Conservation (phyloP, 139 green algal species). For the Chlamydomonas sphaeroides region DNA sequence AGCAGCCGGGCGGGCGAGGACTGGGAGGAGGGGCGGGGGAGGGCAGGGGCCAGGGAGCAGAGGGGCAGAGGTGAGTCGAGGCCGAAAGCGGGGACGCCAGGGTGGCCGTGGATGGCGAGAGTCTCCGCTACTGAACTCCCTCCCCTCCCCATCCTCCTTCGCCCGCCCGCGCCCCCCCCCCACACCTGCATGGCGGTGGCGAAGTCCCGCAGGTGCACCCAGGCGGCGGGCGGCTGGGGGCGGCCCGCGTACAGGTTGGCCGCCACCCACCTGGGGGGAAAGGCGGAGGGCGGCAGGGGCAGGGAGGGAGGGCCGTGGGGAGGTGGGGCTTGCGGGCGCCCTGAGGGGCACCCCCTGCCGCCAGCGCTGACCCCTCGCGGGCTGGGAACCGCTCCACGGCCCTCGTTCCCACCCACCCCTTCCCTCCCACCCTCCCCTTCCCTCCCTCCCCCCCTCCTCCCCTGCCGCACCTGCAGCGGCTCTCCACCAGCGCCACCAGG, state of each 20-base stretch:
- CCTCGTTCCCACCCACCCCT: not conserved
- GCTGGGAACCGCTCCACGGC: too few relatives aligned
- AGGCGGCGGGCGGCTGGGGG: not conserved
- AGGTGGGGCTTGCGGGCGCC: not conserved
- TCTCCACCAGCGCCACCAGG: constrained; percentile 28
- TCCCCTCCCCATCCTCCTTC: not conserved
- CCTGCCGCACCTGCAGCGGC: constrained; percentile 20
- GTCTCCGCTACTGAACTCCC: not conserved
- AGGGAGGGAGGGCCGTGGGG: not conserved
- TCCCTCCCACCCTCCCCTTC: not conserved
- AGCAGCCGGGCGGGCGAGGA: not conserved
- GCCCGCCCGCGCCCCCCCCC: not conserved
- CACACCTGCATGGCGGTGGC: constrained; percentile 11
- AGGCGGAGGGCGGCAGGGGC: not conserved
- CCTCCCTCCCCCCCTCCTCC: not conserved
- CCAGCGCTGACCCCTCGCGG: too few relatives aligned
- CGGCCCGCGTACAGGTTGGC: constrained; percentile 27
- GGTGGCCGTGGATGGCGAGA: too few relatives aligned
- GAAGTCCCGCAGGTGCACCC: constrained; percentile 18
- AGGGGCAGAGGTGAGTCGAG: too few relatives aligned
- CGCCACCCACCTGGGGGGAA: constrained; percentile 27
- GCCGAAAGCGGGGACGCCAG: too few relatives aligned
- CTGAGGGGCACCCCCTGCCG: not conserved
- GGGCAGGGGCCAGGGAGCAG: not conserved
- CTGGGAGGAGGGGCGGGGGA: not conserved